Base-by-base conservation (phyloP, 345 rosid genomes). In the Orychophragmus violaceus region DNA sequence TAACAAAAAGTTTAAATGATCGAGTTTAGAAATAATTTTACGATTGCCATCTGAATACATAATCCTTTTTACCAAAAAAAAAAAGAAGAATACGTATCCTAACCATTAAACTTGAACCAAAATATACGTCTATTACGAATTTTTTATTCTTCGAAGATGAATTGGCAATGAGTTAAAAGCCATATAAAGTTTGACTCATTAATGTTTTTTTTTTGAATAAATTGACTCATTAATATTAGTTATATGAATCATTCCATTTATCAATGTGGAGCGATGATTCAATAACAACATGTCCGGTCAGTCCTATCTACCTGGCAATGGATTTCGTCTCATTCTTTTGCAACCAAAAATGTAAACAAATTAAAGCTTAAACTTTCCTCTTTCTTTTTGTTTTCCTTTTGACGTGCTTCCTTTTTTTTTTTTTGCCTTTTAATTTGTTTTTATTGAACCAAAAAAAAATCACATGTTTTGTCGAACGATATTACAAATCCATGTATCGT, bases 141-240 rank as follows among this genome's bases (percentile, higher is more conserved):
- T 61, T 36, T 14, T 24, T 23, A 6, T 2, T 12, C 32, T 35
- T 45, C 27, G 45, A 56, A 45, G 11, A 63, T 39, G 71, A 65
- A 58, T 65, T 17, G 59, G 35, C 54, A 50, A 6, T 58, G 71
- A 64, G 66, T 64, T 72, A 37, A 37, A 57, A 72, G 76, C 71
- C 70, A 64, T 57, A 64, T 57, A 64, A 72, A 64, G 60, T 37
- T 65, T 65, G 66, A 72, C 66, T 65, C 71, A 18, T 50, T 21
- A 72, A 72, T 18, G n/a, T 9, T 14, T n/a, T n/a, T n/a, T n/a
- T n/a, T n/a, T n/a, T n/a, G n/a, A n/a, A n/a, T n/a, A n/a, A n/a
- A n/a, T 65, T 65, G 66, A 72, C 66, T 65, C 71, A 18, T 50
- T 21, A 72, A 72, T 18, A n/a, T 9, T 14, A 8, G 5, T 36